Conservation (phyloP, 352 stramenopile genomes). For the Pythium aristosporum region DNA sequence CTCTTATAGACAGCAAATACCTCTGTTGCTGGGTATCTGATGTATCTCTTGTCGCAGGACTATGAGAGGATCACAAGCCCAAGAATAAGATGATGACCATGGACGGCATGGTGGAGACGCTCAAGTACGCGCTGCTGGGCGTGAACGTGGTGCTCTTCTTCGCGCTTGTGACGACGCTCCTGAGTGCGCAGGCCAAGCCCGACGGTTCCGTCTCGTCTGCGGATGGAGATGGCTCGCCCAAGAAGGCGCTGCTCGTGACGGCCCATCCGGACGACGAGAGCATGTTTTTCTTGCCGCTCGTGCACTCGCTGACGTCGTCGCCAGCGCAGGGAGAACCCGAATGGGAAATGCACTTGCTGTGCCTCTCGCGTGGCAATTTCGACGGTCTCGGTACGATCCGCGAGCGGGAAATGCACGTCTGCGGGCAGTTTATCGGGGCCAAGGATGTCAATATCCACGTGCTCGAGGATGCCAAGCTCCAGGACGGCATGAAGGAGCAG, state of each 20-base stretch:
- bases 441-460: constrained; percentile 49
- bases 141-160: constrained; percentile 64
- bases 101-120: constrained; percentile 45
- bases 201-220: not conserved
- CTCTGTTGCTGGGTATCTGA: no score
- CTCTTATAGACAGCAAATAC: no score
- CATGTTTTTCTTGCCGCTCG: constrained; percentile 96
- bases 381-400: constrained; percentile 87
- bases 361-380: constrained; percentile 91
- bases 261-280: constrained; percentile 97
- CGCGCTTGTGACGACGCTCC: constrained; percentile 37
- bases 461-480: constrained; percentile 76
- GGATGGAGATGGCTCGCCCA: constrained; percentile 21
- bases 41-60: no score
- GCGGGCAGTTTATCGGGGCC: constrained; percentile 55
- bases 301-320: constrained; percentile 50
- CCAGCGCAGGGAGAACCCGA: constrained; percentile 8
- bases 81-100: constrained; percentile 6
- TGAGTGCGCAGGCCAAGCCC: constrained; percentile 13
- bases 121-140: constrained; percentile 61
- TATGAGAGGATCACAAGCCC: no score
- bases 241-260: constrained; percentile 82
- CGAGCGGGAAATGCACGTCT: constrained; percentile 77
- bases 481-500: constrained; percentile 81
- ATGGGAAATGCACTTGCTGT: constrained; percentile 86